These are phyloP conservation scores for Sphagnum magellanicum DNA, from an alignment of 228 moss, liverwort and hornwort genomes.

Conservation along the genomic window DNA sequence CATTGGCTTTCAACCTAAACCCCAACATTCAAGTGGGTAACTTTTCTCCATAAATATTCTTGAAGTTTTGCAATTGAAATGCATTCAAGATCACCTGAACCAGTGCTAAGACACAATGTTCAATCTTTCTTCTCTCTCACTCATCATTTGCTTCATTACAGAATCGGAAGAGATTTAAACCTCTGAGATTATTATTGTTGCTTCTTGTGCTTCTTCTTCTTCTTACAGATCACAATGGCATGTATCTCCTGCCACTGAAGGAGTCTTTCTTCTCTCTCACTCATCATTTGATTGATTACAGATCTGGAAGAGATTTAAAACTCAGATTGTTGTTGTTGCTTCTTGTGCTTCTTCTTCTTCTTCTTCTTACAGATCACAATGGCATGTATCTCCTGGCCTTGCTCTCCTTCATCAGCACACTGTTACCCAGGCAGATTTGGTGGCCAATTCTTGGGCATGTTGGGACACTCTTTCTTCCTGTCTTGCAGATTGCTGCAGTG, in stretches of 20 bases:
- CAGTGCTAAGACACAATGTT: no score
- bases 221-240: conserved; percentile 40
- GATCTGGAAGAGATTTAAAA: no score
- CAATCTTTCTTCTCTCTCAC: no score
- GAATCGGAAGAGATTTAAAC: no score
- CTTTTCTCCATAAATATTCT: background rate
- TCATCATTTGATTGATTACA: no score
- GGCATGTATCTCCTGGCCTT: conserved; percentile 44
- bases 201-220: background rate
- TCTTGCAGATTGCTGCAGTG: conserved; percentile 42
- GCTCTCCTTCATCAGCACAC: conserved; percentile 26
- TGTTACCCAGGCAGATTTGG: conserved; percentile 45
- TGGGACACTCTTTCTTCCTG: conserved; percentile 50
- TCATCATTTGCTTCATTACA: no score
- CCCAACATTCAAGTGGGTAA: conserved; percentile 34
- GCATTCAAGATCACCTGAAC: no score
- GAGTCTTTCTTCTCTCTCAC: no score
- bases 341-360: background rate
- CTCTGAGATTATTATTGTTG: no score
- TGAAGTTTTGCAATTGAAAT: no score
- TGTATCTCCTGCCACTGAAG: conserved; percentile 32
- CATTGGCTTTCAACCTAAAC: conserved; percentile 23
- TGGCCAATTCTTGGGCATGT: conserved; percentile 30
- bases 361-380: conserved; percentile 29
- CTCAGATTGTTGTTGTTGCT: no score